Conservation (phyloP, 192 early-diverging fungal genomes). For the Phycomyces nitens region DNA sequence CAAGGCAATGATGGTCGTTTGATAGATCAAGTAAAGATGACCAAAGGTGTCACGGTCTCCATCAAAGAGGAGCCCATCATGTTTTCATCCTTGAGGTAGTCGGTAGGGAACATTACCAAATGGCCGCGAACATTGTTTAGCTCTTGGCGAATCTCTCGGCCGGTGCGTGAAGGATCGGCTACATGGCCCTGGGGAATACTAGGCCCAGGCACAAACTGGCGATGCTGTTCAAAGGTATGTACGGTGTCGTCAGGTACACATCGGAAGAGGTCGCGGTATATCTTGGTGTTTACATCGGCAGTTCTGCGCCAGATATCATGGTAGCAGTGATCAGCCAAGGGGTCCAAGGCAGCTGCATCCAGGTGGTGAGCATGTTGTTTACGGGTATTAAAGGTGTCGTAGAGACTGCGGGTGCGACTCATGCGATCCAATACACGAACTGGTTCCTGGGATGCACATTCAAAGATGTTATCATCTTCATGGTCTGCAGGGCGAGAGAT, state of each 20-base stretch:
- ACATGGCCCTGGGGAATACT: slow-evolving; percentile 43
- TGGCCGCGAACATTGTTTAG: slow-evolving; percentile 44
- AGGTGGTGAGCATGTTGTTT: neutral
- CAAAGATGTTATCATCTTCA: neutral
- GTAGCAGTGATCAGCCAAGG: slow-evolving; percentile 68
- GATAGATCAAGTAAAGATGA: slow-evolving; percentile 46
- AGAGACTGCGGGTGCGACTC: slow-evolving; percentile 13
- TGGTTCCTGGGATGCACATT: neutral
- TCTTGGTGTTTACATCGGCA: slow-evolving; percentile 61
- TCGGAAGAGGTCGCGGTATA: slow-evolving; percentile 73
- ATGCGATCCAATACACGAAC: slow-evolving; percentile 9
- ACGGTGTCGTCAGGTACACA: slow-evolving; percentile 82
- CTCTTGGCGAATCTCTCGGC: slow-evolving; percentile 26
- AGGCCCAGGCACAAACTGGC: slow-evolving; percentile 42
- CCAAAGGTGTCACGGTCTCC: slow-evolving; percentile 45
- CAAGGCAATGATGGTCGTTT: neutral
- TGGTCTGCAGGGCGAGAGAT: neutral
- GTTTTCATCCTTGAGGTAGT: slow-evolving; percentile 47
- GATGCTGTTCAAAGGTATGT: slow-evolving; percentile 50
- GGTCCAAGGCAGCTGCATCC: slow-evolving; percentile 57
- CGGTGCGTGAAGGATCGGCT: slow-evolving; percentile 31
- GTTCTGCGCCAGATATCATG: slow-evolving; percentile 55
- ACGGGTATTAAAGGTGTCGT: slow-evolving; percentile 1
- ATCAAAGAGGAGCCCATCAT: slow-evolving; percentile 37
- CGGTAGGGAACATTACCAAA: slow-evolving; percentile 47